Conservation (phyloP, 2,329 filamentous ascomycete species). For the Fusarium tjaetaba region DNA sequence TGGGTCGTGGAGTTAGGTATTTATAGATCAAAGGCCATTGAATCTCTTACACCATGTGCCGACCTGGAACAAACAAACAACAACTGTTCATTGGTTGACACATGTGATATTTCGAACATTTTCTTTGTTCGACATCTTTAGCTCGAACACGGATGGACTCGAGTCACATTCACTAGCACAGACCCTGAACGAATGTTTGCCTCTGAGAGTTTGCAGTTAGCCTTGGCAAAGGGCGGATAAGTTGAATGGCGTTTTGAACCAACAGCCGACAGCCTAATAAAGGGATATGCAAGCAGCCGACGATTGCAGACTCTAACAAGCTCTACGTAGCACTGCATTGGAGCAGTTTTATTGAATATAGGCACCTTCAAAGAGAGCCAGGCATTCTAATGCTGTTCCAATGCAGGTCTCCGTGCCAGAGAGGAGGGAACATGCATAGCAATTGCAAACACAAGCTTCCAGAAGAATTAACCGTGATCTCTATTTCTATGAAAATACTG, state of each 20-base stretch:
- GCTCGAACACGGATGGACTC: not conserved
- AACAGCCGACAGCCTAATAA: not conserved
- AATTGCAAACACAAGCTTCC: not conserved
- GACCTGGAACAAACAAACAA: not conserved
- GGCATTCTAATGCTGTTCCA: not conserved
- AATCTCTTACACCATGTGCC: not conserved
- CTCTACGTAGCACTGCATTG: not conserved
- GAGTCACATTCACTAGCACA: not conserved
- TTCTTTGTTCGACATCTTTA: not conserved
- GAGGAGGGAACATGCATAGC: not conserved
- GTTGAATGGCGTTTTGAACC: not conserved
- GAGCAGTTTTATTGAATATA: not conserved
- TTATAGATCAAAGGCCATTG: not conserved
- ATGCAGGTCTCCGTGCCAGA: not conserved
- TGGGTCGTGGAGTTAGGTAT: not conserved
- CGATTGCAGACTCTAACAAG: no score
- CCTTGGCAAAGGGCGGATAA: not conserved
- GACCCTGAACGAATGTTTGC: not conserved
- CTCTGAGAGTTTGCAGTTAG: not conserved
- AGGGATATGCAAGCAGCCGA: not conserved
- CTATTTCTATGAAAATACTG: not conserved
- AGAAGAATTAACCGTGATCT: not conserved
- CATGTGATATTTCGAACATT: not conserved
- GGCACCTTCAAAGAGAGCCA: not conserved
- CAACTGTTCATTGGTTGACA: not conserved